Conservation (phyloP, 2,329 filamentous ascomycete species). For the Xylariaceae sp. region DNA sequence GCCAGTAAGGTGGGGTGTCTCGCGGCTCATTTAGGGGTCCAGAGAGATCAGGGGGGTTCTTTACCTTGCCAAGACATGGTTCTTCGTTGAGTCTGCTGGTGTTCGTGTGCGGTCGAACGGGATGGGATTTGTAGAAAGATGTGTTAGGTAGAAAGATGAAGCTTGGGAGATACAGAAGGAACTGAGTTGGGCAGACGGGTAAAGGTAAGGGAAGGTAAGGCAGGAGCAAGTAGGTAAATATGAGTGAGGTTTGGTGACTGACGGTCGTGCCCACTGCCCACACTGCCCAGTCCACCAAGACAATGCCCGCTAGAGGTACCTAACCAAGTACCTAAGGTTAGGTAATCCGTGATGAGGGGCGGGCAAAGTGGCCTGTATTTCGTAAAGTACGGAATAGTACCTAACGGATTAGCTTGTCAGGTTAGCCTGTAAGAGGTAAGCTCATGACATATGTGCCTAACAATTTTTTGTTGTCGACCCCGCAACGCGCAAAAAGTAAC, state of each 20-base stretch:
- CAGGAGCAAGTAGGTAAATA: not conserved
- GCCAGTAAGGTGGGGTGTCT: constrained; percentile 22
- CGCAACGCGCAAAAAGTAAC: constrained; percentile 14
- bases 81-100: constrained; percentile 14
- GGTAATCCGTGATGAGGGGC: constrained; percentile 24
- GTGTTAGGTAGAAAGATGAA: not conserved
- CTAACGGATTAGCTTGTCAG: too few species aligned
- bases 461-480: constrained; percentile 19
- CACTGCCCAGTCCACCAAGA: constrained; percentile 12
- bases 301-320: not conserved
- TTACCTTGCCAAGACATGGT: constrained; percentile 74
- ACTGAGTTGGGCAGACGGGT: not conserved
- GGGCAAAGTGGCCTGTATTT: constrained; percentile 20
- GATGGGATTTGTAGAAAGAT: not conserved
- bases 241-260: constrained; percentile 18
- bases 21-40: constrained; percentile 12
- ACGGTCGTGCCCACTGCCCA: not conserved
- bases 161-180: constrained; percentile 3
- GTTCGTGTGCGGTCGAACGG: constrained; percentile 10
- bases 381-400: not conserved
- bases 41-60: constrained; percentile 25
- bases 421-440: not conserved
- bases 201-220: not conserved
- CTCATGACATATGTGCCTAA: constrained; percentile 8
- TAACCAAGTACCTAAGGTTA: not conserved